Percentiles rank a stretch among this genome's conserved stretches.
Evolutionary conservation across 805 yeast species (phyloP).

Genomic region (Ogataea paraovalis): DNA sequence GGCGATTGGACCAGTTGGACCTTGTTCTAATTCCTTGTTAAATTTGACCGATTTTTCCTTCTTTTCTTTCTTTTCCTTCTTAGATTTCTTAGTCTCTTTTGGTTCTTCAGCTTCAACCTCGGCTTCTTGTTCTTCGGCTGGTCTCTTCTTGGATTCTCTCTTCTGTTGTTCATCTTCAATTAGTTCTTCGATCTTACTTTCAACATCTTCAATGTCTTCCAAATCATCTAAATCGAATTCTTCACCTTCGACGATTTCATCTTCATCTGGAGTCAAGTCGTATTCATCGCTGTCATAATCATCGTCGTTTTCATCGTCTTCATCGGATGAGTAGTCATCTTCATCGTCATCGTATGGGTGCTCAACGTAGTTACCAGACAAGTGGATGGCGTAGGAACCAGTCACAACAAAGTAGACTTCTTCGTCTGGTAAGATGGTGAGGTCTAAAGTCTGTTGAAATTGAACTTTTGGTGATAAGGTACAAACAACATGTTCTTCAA

Average conservation of each 20-base stretch:
- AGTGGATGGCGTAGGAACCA: constrained; percentile 90
- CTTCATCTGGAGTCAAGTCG: constrained; percentile 75
- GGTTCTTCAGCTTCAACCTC: constrained; percentile 32
- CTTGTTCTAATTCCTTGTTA: constrained; percentile 88
- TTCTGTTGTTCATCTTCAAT: constrained; percentile 56
- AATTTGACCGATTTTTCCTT: constrained; percentile 78
- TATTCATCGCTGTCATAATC: constrained; percentile 51
- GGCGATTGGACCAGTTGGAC: constrained; percentile 58
- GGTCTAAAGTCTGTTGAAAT: constrained; percentile 86
- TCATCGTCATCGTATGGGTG: constrained; percentile 84
- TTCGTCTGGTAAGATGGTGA: constrained; percentile 89
- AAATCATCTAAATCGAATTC: constrained; percentile 57
- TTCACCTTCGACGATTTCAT: constrained; percentile 51
- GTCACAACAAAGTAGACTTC: constrained; percentile 92
- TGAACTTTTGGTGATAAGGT: constrained; percentile 83
- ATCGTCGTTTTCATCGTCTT: constrained; percentile 45
- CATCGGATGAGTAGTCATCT: constrained; percentile 37
- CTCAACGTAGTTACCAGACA: constrained; percentile 93
- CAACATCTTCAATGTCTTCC: constrained; percentile 67
- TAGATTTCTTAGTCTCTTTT: constrained; percentile 31
- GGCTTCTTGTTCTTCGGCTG: constrained; percentile 27
- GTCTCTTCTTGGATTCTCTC: constrained; percentile 28
- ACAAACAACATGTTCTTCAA: constrained; percentile 81
- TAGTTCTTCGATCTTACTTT: constrained; percentile 69
- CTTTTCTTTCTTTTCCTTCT: constrained; percentile 33